These are phyloP conservation scores for Debaryomycetaceae sp. DNA, from an alignment of 1,139 yeast genomes.

Conservation along the genomic window DNA sequence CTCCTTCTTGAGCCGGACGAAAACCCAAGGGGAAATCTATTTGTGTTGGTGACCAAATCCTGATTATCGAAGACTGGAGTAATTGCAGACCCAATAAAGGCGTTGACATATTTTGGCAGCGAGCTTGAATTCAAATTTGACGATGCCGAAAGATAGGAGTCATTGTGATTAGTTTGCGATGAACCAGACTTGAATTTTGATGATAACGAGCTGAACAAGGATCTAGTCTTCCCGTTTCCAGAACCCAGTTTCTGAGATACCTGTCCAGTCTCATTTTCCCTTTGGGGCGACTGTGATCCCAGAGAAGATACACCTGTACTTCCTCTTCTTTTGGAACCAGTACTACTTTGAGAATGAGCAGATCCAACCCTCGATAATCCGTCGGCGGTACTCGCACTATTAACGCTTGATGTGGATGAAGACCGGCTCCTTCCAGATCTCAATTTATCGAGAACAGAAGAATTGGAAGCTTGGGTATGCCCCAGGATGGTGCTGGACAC, in stretches of 20 bases:
- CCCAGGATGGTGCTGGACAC: background rate
- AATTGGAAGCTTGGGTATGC: conserved; percentile 5
- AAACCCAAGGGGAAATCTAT: conserved; percentile 19
- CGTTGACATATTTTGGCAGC: conserved; percentile 14
- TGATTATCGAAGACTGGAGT: conserved; percentile 19
- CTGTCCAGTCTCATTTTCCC: conserved; percentile 8
- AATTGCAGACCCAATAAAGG: conserved; percentile 14
- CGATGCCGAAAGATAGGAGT: background rate
- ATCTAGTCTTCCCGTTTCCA: conserved; percentile 28
- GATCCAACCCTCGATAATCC: background rate
- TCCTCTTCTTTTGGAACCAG: conserved; percentile 11
- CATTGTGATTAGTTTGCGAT: background rate
- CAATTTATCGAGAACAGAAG: conserved; percentile 22
- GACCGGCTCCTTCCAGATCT: conserved; percentile 32
- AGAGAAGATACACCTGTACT: conserved; percentile 12
- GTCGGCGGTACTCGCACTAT: background rate
- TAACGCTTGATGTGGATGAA: conserved; percentile 20
- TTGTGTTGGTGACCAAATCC: conserved; percentile 20
- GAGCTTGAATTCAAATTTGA: conserved; percentile 8
- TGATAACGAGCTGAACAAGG: conserved; percentile 50
- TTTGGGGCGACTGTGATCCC: conserved; percentile 1
- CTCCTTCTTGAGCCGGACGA: conserved; percentile 9
- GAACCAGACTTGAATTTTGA: conserved; percentile 45
- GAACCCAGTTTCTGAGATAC: conserved; percentile 22
- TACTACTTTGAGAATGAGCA: background rate